phyloP scores from a whole-genome alignment of 2,329 filamentous ascomycete genomes.

The Fusarium anguioides region DNA sequence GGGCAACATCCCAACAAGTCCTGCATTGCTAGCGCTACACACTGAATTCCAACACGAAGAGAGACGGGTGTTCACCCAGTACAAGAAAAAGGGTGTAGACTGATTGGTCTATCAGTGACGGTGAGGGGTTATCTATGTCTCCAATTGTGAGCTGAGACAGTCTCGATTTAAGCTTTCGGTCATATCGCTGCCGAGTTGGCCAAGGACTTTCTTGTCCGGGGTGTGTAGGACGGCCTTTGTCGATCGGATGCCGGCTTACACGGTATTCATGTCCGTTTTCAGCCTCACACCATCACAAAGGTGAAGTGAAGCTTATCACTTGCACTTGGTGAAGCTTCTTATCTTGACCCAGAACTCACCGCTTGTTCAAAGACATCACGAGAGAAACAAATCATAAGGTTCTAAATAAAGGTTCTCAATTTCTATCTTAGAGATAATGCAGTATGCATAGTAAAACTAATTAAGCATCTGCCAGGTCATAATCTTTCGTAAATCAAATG shows the following conservation, averaged over 20 bases:
- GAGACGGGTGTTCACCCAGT: slow-evolving; percentile 2
- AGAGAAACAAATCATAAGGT: not conserved
- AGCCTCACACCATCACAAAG: slow-evolving; percentile 10
- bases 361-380: slow-evolving; percentile 7
- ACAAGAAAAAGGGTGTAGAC: slow-evolving; percentile 12
- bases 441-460: slow-evolving; percentile 18
- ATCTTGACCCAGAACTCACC: slow-evolving; percentile 24
- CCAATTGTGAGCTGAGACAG: slow-evolving; percentile 1
- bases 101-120: slow-evolving; percentile 9
- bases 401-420: slow-evolving; percentile 19
- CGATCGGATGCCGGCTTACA: slow-evolving; percentile 25
- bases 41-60: slow-evolving; percentile 18
- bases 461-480: slow-evolving; percentile 31
- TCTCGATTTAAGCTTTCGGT: slow-evolving; percentile 32
- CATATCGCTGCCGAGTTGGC: not conserved
- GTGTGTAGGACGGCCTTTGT: slow-evolving; percentile 7
- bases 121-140: slow-evolving; percentile 24
- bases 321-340: slow-evolving; percentile 1
- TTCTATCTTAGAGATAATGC: slow-evolving; percentile 24
- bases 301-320: slow-evolving; percentile 21
- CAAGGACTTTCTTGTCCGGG: slow-evolving; percentile 28
- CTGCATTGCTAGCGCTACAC: slow-evolving; percentile 26
- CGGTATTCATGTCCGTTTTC: slow-evolving; percentile 10
- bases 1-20: slow-evolving; percentile 17
- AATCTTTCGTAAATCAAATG: slow-evolving; percentile 31